A percentile compares a stretch with the other conserved stretches of the same genome.
Evolutionary conservation across 148 eudicot genomes (phyloP).

Genomic region (Dysphania ambrosioides): DNA sequence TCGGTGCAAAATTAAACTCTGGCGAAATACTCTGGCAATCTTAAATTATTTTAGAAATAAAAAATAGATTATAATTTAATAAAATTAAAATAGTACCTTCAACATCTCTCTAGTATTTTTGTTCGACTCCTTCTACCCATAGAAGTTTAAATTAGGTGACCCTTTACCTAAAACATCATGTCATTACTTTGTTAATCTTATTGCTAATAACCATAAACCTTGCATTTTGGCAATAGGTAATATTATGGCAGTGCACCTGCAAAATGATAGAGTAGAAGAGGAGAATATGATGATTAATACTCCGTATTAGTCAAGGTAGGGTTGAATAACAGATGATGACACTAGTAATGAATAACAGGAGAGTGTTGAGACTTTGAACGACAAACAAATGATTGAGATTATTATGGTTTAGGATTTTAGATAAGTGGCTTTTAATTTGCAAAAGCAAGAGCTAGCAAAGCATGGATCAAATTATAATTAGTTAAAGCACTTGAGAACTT

Average conservation of each 20-base stretch:
- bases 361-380: slow-evolving; percentile 21
- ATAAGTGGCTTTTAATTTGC: not conserved
- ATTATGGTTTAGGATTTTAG: slow-evolving; percentile 18
- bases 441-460: slow-evolving; percentile 1
- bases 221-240: not conserved
- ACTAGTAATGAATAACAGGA: not conserved
- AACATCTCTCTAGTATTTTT: too few species aligned
- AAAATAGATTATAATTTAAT: too few species aligned
- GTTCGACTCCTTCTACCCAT: too few species aligned
- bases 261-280: not conserved
- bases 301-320: slow-evolving; percentile 6
- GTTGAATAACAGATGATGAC: slow-evolving; percentile 3
- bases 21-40: too few species aligned
- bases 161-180: too few species aligned
- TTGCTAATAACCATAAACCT: too few species aligned
- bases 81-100: too few species aligned
- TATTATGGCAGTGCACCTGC: not conserved
- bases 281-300: not conserved
- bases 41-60: too few species aligned
- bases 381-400: slow-evolving; percentile 47
- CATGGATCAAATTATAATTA: slow-evolving; percentile 2
- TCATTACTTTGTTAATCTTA: too few species aligned
- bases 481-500: too few species aligned
- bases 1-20: too few species aligned
- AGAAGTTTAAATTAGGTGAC: too few species aligned